Evolutionary conservation across 108 stramenopile species (phyloP), one percentile per base, ranked within the genome.

Genomic region (Skeletonema potamos): DNA sequence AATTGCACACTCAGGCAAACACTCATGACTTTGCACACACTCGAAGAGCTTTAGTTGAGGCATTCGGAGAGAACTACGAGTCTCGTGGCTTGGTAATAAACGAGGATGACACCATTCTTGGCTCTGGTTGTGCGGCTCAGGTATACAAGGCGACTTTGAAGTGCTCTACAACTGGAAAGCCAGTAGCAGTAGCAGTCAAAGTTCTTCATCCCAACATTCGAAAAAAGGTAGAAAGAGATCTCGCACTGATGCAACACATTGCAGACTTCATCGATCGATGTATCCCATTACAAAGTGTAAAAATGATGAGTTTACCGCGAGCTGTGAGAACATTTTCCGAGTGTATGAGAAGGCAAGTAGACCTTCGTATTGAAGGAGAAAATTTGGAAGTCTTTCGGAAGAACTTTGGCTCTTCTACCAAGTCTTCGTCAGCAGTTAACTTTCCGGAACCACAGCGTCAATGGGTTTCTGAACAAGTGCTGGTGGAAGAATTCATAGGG

Each of bases 71-170:
- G 18, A 86, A 92, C 54, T 93, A 91, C 48, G 69, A 84, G 78
- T 39, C 55, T 22, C 79, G 78, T 15, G 90, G 91, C 8, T 57
- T 93, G 43, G 33, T 62, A 24, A 22, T 93, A 7, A 67, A 72
- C n/a, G 12, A 58, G 10, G 39, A 81, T 26, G 81, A 84, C 33
- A 78, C 83, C 32, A 84, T 93, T 29, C 70, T 80, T 74, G 96
- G 96, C 10, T 92, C 90, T 58, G 96, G 96, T 13, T 86, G 89
- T 43, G 96, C 89, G 8, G 96, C 96, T n/a, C 93, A 94, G 75
- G 96, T 96, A 1, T 90, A 96, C 76, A 73, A 67, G 41, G 92
- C 84, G 11, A 84, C 66, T 10, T 70, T 95, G 15, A 59, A 24
- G 17, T 0, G 51, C 7, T 8, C 57, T 6, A 30, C 13, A 0